Evolutionary conservation across 371 early-diverging fungal species (phyloP), one percentile per base, ranked within the genome.

Genomic region (Mucor irregularis): DNA sequence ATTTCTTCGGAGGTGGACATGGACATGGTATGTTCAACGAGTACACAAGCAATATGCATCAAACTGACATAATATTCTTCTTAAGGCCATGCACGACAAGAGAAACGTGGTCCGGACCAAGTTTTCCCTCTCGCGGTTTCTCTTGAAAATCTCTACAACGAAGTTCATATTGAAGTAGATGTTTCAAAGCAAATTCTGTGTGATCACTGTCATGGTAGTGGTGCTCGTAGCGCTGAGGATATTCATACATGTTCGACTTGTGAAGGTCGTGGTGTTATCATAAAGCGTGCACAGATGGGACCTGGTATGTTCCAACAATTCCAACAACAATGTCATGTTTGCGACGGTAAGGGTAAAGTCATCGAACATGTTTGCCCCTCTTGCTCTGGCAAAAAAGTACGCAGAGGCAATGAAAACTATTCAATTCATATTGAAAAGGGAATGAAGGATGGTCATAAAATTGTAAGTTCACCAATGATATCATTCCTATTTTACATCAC

Each of bases 251-350:
- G 98, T 70, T 22, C 64, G 10, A 61, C 59, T 1, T 98, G 98
- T 66, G 64, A 78, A 21, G 98, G 98, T 16, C 79, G 79, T 14
- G 98, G 98, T 42, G 73, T 91, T 43, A 81, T 76, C 39, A 70
- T 96, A 11, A 84, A 91, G n/a, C 83, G 89, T 53, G 92, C 94
- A 34, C 85, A 90, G 72, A 58, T 98, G 3, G 96, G 86, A 0
- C 97, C 97, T 2, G 96, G 96, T 25, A 91, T 97, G 73, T 85
- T 88, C 53, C 96, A 95, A 66, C 93, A 95, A 69, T 89, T 96
- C 78, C 97, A 96, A 62, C 84, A 92, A 37, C 85, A 86, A 72
- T 98, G 99, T 73, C 88, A 92, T 56, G 68, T 71, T 21, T 98
- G 99, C 67, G 83, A 85, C 29, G 98, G 97, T 30, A 88, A 88